Percentiles rank a stretch among this genome's conserved stretches.
Evolutionary conservation across 306 rosid genomes (phyloP).

Genomic region (Carpinus fangiana): DNA sequence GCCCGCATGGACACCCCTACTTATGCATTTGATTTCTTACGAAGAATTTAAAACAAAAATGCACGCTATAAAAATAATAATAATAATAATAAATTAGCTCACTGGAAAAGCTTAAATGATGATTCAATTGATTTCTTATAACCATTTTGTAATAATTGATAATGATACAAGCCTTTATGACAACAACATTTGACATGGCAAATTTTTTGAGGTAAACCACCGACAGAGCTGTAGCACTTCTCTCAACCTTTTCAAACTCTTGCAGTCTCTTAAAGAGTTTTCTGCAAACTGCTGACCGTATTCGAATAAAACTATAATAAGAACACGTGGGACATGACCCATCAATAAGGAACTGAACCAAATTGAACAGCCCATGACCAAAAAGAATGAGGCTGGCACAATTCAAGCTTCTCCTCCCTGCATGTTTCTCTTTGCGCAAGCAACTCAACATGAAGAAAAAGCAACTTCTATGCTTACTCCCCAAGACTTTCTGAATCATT

Average conservation of each 20-base stretch:
- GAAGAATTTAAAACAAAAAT: no score
- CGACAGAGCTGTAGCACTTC: neutral
- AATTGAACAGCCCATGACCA: slow-evolving; percentile 10
- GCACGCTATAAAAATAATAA: no score
- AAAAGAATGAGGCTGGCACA: slow-evolving; percentile 21
- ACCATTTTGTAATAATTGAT: neutral
- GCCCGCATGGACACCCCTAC: no score
- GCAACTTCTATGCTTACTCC: slow-evolving; percentile 13
- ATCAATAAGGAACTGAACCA: slow-evolving; percentile 27
- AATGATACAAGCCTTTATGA: neutral
- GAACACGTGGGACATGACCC: neutral
- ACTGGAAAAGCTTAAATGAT: neutral
- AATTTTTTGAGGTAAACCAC: slow-evolving; percentile 7
- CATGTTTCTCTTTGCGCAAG: slow-evolving; percentile 3
- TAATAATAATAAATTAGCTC: neutral
- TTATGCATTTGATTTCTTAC: no score
- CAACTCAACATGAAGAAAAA: slow-evolving; percentile 26
- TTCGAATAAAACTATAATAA: neutral
- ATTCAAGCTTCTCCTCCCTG: slow-evolving; percentile 16
- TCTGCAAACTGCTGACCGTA: neutral
- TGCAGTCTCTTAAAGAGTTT: neutral
- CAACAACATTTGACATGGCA: neutral
- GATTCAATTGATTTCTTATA: slow-evolving; percentile 5
- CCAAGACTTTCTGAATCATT: slow-evolving; percentile 12
- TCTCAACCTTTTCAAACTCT: slow-evolving; percentile 1